A percentile compares a stretch with the other conserved stretches of the same genome.
These are phyloP conservation scores for Tolypocladium endophyticum DNA, from an alignment of 2,329 filamentous ascomycete genomes.

Conservation along the genomic window DNA sequence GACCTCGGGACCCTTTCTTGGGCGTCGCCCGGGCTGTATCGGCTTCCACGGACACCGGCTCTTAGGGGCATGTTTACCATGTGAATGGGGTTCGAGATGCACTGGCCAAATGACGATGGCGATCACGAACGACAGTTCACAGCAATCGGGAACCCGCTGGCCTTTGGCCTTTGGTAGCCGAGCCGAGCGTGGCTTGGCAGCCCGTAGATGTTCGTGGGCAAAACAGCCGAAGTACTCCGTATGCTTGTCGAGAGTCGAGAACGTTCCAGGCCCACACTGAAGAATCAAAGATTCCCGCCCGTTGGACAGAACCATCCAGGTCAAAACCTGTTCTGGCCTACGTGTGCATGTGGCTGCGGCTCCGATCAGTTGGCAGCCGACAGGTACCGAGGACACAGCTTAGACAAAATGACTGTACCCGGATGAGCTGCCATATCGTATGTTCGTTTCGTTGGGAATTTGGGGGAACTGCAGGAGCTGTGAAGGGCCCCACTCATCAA, in stretches of 20 bases:
- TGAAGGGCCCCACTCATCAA: background rate
- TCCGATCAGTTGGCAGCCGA: background rate
- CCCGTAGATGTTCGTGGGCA: background rate
- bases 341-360: background rate
- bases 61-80: background rate
- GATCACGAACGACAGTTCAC: background rate
- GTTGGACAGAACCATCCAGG: background rate
- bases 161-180: too few relatives aligned
- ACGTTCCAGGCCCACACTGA: constrained; percentile 1
- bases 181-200: background rate
- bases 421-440: too few relatives aligned
- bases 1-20: background rate
- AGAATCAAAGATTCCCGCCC: background rate
- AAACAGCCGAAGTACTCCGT: background rate
- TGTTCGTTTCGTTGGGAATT: background rate
- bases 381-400: background rate
- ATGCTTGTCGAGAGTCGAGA: background rate
- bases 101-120: background rate
- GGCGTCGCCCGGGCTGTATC: too few relatives aligned
- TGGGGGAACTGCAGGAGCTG: background rate
- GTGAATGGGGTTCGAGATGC: background rate
- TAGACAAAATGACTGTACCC: background rate
- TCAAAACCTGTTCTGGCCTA: background rate
- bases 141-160: background rate
- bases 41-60: background rate